Evolutionary conservation across 345 rosid genomes (phyloP), one percentile per base, ranked within the genome.

Genomic region (Angophora floribunda): DNA sequence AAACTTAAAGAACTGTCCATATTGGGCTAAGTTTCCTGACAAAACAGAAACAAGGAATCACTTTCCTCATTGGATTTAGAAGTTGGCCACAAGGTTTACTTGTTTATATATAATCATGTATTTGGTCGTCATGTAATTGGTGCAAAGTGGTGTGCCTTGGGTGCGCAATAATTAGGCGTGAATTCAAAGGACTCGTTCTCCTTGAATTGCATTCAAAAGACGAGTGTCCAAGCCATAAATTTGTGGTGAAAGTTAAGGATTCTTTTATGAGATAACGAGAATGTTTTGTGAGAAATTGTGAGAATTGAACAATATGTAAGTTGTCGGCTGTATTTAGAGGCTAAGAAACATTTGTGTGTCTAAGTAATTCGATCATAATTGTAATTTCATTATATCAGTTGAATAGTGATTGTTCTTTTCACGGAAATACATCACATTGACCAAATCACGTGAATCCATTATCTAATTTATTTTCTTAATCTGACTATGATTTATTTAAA

Each of bases 351-450:
- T 70, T 70, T 0, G 36, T 8, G 47, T 70, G 4, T 70, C 0
- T 19, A 0, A 70, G 1, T 70, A 9, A 36, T 22, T 70, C 10
- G 0, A 41, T 6, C 9, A 1, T 36, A 4, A 70, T 70, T 70
- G 0, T 36, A 17, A 70, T 11, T 70, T 3, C 4, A 36, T 36
- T 70, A 17, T 36, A 16, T 67, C 79, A 15, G 22, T 0, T 32
- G 0, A 67, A 30, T 0, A 4, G 22, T 32, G 22, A 8, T 1
- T 7, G 1, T 1, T 67, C 41, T 67, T 32, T 12, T 16, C 6
- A 67, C 15, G 9, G 79, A 36, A 36, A 32, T 67, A 1, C 6
- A 32, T 32, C 17, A 32, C 6, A 32, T 32, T 15, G 6, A 36
- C 17, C 79, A 2, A 2, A 67, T 67, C 44, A 32, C 1, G 0